phyloP scores from a whole-genome alignment of 2,329 filamentous ascomycete genomes.

The Talaromyces piceae region DNA sequence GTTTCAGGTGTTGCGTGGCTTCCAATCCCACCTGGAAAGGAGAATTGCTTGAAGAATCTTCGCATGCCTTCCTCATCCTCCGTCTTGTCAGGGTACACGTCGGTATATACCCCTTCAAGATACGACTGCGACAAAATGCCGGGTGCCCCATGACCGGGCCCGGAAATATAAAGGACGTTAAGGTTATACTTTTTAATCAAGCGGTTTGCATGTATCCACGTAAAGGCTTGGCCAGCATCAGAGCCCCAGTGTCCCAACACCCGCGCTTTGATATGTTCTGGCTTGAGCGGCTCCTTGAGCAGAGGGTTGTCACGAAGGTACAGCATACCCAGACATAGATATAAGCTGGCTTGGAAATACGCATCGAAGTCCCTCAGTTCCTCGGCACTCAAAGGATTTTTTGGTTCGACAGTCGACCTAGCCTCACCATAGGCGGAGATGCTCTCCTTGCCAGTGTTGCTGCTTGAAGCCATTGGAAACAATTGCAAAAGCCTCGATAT shows the following conservation, averaged over 20 bases:
- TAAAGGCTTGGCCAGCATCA: conserved; percentile 73
- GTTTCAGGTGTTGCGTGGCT: conserved; percentile 74
- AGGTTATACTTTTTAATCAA: conserved; percentile 74
- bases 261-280: conserved; percentile 65
- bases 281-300: conserved; percentile 59
- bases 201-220: conserved; percentile 75
- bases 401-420: conserved; percentile 54
- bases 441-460: conserved; percentile 40
- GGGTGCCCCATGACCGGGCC: conserved; percentile 70
- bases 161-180: conserved; percentile 65
- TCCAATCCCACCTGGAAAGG: conserved; percentile 71
- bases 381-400: conserved; percentile 55
- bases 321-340: conserved; percentile 72
- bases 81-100: conserved; percentile 68
- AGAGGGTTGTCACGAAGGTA: conserved; percentile 69
- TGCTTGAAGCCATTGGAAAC: background rate
- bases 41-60: conserved; percentile 75
- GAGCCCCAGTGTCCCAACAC: conserved; percentile 73
- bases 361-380: conserved; percentile 63
- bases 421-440: conserved; percentile 60
- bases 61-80: conserved; percentile 62
- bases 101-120: conserved; percentile 68
- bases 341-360: conserved; percentile 68
- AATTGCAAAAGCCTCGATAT: background rate
- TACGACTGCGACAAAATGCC: conserved; percentile 70